phyloP scores from a whole-genome alignment of 768 basidiomycete species.

The Boletus subcaerulescens region DNA sequence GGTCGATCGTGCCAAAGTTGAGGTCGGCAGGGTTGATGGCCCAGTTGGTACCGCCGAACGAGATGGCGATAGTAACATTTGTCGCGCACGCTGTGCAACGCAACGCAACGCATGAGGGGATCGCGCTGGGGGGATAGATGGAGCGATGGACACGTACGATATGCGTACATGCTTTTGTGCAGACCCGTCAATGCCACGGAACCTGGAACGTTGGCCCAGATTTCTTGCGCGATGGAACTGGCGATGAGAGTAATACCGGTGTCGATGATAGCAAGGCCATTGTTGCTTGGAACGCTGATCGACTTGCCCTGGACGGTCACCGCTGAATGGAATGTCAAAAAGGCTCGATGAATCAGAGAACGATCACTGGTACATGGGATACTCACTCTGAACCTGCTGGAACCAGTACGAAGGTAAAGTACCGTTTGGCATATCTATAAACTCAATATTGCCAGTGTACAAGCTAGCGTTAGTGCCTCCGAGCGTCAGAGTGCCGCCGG shows the following conservation, averaged over 20 bases:
- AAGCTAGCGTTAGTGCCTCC: constrained; percentile 57
- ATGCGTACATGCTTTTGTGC: constrained; percentile 65
- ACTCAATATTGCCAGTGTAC: constrained; percentile 67
- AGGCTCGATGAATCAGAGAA: neutral
- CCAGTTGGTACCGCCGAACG: constrained; percentile 79
- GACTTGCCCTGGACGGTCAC: constrained; percentile 55
- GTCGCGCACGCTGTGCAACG: constrained; percentile 57
- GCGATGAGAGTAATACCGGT: too few relatives aligned
- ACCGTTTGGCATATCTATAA: constrained; percentile 42
- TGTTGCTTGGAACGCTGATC: constrained; percentile 41
- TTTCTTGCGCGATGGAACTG: constrained; percentile 44
- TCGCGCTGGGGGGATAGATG: neutral
- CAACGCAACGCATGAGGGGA: neutral
- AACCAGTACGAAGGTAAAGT: constrained; percentile 53
- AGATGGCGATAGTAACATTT: constrained; percentile 50
- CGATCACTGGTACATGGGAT: too few relatives aligned
- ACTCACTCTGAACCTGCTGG: constrained; percentile 48
- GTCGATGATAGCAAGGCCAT: constrained; percentile 19
- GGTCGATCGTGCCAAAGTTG: constrained; percentile 57
- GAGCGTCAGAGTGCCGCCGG: constrained; percentile 68
- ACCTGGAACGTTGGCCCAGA: constrained; percentile 66
- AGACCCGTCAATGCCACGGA: constrained; percentile 36
- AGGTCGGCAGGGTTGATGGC: constrained; percentile 71
- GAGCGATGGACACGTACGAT: constrained; percentile 49
- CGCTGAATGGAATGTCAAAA: constrained; percentile 32